phyloP scores from a whole-genome alignment of 2,329 filamentous ascomycete species.

The Pestalotiopsis sp. region DNA sequence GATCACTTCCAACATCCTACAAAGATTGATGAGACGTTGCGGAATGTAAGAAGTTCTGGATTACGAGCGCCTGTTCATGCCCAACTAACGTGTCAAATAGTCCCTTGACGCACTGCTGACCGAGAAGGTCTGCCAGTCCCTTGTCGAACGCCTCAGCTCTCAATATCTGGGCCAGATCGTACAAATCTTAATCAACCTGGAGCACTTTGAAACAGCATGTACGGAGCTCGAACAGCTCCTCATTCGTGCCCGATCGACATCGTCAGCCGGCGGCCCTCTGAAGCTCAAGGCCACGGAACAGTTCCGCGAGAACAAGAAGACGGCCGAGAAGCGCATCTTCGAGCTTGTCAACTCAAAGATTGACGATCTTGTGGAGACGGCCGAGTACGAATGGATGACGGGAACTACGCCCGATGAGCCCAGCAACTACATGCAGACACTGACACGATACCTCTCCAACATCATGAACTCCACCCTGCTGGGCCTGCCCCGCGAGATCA shows the following conservation, averaged over 20 bases:
- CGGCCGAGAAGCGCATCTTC: slow-evolving; percentile 95
- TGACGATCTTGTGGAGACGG: slow-evolving; percentile 93
- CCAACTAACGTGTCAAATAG: slow-evolving; percentile 41
- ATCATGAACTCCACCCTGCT: slow-evolving; percentile 96
- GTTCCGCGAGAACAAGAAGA: slow-evolving; percentile 90
- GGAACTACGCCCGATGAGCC: slow-evolving; percentile 69
- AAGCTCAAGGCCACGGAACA: slow-evolving; percentile 81
- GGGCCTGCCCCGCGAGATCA: slow-evolving; percentile 92
- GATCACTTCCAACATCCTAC: slow-evolving; percentile 92
- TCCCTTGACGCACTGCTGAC: slow-evolving; percentile 94
- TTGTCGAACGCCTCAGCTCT: slow-evolving; percentile 85
- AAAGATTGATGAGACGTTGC: slow-evolving; percentile 88
- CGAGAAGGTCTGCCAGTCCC: slow-evolving; percentile 85
- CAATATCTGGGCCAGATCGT: slow-evolving; percentile 98
- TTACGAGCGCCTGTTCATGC: not conserved
- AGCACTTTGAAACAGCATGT: slow-evolving; percentile 95
- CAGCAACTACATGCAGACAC: slow-evolving; percentile 92
- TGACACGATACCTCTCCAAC: slow-evolving; percentile 90
- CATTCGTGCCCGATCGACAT: slow-evolving; percentile 81
- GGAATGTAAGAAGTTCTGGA: slow-evolving; percentile 57
- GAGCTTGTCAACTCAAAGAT: slow-evolving; percentile 99
- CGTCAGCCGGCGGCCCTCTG: slow-evolving; percentile 78
- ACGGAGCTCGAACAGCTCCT: slow-evolving; percentile 85
- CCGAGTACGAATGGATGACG: slow-evolving; percentile 87
- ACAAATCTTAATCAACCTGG: slow-evolving; percentile 95